Evolutionary conservation across 345 rosid genomes (phyloP), one percentile per base, ranked within the genome.

Genomic region (Gossypium arboreum): DNA sequence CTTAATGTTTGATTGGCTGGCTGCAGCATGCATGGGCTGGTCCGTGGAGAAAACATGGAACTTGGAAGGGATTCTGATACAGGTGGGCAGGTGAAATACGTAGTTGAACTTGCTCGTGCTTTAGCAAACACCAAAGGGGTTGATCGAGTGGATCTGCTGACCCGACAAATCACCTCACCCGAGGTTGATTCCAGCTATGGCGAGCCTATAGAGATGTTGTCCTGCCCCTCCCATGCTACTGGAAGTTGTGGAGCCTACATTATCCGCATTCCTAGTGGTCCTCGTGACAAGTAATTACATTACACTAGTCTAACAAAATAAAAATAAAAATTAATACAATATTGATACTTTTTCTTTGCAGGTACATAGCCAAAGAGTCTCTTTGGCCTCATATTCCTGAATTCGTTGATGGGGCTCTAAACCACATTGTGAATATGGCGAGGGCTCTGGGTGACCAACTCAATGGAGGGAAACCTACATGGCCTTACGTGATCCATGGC

Each of bases 31-130:
- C 94, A 88, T 51, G 92, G 94, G 51, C 55, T 90, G 81, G 85
- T 90, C 68, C 94, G 94, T 0, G 94, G 92, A 70, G 94, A 90
- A 60, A 90, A 90, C 78, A 90, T 90, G 94, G 94, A 90, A 79
- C 90, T 90, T 15, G 94, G 94, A 73, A 82, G 90, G 78, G 94
- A 90, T 81, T 90, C 94, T 72, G 94, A 88, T 80, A 90, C 92
- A 5, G 92, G 94, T 61, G 94, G 94, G 64, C 81, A 89, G 93
- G 94, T 90, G 44, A 90, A 90, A 78, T 90, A 90, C 74, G 91
- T 88, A 15, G 88, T 90, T 64, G 92, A 90, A 73, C 87, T 90
- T 39, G 94, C 94, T 72, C 78, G 92, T 41, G 90, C 94, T 76
- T 78, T 90, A 25, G 89, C 90, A 62, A 83, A 80, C 71, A 84